These are phyloP conservation scores for Fusarium goolgardi DNA, from an alignment of 2,329 filamentous ascomycete species.

Conservation along the genomic window DNA sequence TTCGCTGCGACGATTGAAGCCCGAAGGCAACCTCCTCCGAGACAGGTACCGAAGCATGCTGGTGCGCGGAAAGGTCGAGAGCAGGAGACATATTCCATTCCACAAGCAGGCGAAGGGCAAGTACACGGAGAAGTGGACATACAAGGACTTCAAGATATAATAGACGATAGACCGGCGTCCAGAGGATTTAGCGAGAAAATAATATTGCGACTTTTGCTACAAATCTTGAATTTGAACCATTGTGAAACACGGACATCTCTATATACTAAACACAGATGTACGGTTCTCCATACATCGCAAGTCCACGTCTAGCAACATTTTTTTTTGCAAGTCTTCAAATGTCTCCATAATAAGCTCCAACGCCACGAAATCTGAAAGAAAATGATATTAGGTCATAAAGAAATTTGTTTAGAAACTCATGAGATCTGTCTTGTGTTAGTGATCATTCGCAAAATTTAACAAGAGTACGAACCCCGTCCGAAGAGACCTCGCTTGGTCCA, in stretches of 20 bases:
- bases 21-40: conserved; percentile 93
- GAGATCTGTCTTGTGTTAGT: conserved; percentile 55
- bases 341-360: conserved; percentile 18
- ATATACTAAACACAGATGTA: neutral
- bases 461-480: conserved; percentile 79
- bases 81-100: conserved; percentile 80
- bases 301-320: conserved; percentile 8
- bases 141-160: conserved; percentile 82
- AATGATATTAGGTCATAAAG: conserved; percentile 1
- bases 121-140: conserved; percentile 94
- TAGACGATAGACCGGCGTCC: conserved; percentile 30
- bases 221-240: neutral
- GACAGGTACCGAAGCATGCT: conserved; percentile 92
- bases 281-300: neutral
- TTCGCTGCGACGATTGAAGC: conserved; percentile 83
- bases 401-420: conserved; percentile 60
- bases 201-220: conserved; percentile 32
- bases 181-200: conserved; percentile 38
- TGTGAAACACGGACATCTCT: neutral
- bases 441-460: neutral
- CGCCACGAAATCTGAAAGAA: conserved; percentile 22
- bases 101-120: conserved; percentile 84
- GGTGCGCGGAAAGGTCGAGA: conserved; percentile 89
- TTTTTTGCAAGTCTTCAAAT: conserved; percentile 16
- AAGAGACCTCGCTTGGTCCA: conserved; percentile 98